Conservation (phyloP, 768 basidiomycete genomes). For the Lactarius vividus region DNA sequence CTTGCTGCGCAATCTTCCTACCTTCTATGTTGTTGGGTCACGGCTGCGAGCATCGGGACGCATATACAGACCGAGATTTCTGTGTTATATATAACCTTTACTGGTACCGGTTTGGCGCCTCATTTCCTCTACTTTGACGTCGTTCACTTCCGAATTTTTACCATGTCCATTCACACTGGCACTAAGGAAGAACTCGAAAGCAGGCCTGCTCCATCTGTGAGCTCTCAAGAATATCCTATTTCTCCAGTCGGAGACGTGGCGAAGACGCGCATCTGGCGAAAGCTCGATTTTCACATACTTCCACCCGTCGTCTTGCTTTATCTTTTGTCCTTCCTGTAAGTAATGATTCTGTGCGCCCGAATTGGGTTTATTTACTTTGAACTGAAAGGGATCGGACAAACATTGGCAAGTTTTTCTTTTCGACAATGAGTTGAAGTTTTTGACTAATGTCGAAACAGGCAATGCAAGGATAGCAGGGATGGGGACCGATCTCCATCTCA, state of each 20-base stretch:
- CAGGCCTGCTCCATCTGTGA: neutral
- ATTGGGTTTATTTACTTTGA: neutral
- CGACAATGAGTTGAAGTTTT: neutral
- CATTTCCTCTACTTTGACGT: no score
- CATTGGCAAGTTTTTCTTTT: conserved; percentile 15
- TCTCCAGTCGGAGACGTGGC: neutral
- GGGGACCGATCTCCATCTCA: conserved; percentile 38
- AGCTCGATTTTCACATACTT: conserved; percentile 20
- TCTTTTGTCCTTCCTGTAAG: conserved; percentile 27
- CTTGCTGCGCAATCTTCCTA: no score
- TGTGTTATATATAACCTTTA: no score
- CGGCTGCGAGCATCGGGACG: no score
- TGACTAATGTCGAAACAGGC: conserved; percentile 8
- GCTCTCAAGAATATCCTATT: neutral
- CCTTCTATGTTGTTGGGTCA: no score
- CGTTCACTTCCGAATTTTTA: no score
- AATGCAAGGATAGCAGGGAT: conserved; percentile 43
- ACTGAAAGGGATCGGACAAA: conserved; percentile 27
- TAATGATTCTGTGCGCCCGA: neutral
- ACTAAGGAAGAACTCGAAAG: neutral
- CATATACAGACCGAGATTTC: no score
- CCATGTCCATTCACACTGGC: neutral
- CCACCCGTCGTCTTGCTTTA: conserved; percentile 24
- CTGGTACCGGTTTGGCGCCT: no score
- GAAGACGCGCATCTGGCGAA: conserved; percentile 17